Conservation (phyloP, 2,329 filamentous ascomycete species). For the Anthostomella pinea region DNA sequence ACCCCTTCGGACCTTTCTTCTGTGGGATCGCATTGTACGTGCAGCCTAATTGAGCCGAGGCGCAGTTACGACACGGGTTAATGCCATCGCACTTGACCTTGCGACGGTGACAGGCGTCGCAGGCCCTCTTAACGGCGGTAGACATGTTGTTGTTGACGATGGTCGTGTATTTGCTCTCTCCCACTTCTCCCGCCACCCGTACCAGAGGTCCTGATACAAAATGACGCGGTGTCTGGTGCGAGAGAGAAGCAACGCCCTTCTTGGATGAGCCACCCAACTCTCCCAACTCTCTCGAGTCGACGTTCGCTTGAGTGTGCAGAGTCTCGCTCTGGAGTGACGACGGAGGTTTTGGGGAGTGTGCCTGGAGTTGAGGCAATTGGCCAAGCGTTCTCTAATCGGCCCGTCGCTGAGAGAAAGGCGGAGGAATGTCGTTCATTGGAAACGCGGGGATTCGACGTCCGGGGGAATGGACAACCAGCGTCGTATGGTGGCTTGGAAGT, state of each 20-base stretch:
- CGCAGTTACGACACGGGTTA: conserved; percentile 70
- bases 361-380: conserved; percentile 26
- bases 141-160: conserved; percentile 31
- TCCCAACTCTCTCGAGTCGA: too few relatives aligned
- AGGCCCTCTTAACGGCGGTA: conserved; percentile 52
- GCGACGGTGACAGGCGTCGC: conserved; percentile 70
- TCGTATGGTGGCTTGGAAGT: background rate
- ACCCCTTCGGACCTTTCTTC: conserved; percentile 75
- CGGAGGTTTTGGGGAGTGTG: conserved; percentile 22
- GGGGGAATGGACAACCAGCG: conserved; percentile 1
- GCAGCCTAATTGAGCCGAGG: conserved; percentile 63
- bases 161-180: background rate
- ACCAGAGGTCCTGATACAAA: conserved; percentile 4
- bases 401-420: conserved; percentile 33
- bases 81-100: conserved; percentile 73
- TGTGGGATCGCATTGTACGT: conserved; percentile 74
- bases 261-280: too few relatives aligned
- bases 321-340: conserved; percentile 7
- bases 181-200: background rate
- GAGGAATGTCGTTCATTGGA: conserved; percentile 28
- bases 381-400: conserved; percentile 32
- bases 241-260: background rate
- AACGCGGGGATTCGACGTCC: conserved; percentile 25
- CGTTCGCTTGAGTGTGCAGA: conserved; percentile 10
- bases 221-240: conserved; percentile 4